A percentile compares a stretch with the other conserved stretches of the same genome.
Evolutionary conservation across 495 filamentous ascomycete species (phyloP).

Genomic region (Parathielavia appendiculata): DNA sequence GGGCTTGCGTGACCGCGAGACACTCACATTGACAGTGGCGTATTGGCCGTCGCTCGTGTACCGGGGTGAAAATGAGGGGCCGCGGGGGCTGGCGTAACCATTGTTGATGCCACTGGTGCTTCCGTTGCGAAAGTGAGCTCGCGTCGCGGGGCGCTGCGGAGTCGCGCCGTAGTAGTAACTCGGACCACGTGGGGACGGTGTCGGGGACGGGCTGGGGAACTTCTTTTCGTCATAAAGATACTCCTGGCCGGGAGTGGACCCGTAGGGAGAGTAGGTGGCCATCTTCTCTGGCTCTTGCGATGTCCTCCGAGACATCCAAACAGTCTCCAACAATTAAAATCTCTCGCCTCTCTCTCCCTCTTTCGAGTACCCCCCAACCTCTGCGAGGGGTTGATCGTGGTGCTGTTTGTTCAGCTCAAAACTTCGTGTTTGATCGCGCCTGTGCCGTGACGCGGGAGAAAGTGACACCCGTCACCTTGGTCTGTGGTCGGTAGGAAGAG

Average conservation of each 20-base stretch:
- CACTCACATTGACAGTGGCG: constrained; percentile 54
- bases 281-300: constrained; percentile 37
- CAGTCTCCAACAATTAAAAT: constrained; percentile 13
- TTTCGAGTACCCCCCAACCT: constrained; percentile 19
- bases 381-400: constrained; percentile 24
- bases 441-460: constrained; percentile 45
- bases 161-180: constrained; percentile 42
- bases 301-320: constrained; percentile 31
- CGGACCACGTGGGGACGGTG: constrained; percentile 46
- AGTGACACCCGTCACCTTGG: constrained; percentile 51
- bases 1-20: constrained; percentile 42
- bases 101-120: constrained; percentile 28
- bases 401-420: constrained; percentile 21
- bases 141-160: constrained; percentile 44
- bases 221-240: constrained; percentile 41
- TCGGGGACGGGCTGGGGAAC: constrained; percentile 45
- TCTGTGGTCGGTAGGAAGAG: constrained; percentile 53
- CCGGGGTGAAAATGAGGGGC: constrained; percentile 44
- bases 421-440: constrained; percentile 32
- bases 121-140: constrained; percentile 41
- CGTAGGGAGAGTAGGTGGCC: constrained; percentile 45
- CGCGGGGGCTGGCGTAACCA: constrained; percentile 33
- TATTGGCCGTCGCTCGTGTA: constrained; percentile 53
- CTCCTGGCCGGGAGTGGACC: constrained; percentile 37
- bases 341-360: neutral